Evolutionary conservation across 768 basidiomycete genomes (phyloP).

Genomic region (Collybia sp.): DNA sequence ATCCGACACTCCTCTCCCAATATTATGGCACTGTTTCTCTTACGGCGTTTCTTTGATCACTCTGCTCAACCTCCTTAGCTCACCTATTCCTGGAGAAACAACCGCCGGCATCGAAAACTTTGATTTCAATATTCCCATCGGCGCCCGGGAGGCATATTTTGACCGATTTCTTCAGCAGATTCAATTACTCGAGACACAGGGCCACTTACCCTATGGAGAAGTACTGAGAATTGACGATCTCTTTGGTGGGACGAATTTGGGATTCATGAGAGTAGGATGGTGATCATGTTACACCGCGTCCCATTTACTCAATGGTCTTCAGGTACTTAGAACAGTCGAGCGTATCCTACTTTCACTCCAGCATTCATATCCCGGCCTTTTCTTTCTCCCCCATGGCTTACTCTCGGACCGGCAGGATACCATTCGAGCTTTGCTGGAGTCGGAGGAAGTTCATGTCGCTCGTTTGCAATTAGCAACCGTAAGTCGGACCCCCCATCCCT

Average conservation of each 20-base stretch:
- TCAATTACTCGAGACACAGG: conserved; percentile 27
- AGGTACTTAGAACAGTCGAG: conserved; percentile 31
- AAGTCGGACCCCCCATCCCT: conserved; percentile 5
- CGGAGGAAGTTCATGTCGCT: conserved; percentile 24
- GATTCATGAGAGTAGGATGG: conserved; percentile 29
- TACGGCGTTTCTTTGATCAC: conserved; percentile 30
- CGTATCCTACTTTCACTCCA: conserved; percentile 28
- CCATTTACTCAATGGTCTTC: not conserved
- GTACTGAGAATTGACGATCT: conserved; percentile 34
- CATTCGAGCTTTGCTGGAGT: conserved; percentile 25
- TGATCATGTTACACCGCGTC: not conserved
- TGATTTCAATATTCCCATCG: conserved; percentile 22
- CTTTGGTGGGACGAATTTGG: conserved; percentile 20
- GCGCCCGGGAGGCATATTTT: conserved; percentile 24
- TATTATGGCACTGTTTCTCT: conserved; percentile 31
- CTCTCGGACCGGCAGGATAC: conserved; percentile 15
- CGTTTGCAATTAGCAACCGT: conserved; percentile 24
- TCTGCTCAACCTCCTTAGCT: conserved; percentile 31
- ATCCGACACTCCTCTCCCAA: conserved; percentile 20
- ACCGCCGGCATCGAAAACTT: conserved; percentile 19
- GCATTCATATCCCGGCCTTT: conserved; percentile 30
- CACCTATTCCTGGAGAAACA: conserved; percentile 25
- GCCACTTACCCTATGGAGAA: conserved; percentile 30
- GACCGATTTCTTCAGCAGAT: conserved; percentile 29
- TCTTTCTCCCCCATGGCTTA: conserved; percentile 21